These are phyloP conservation scores for Coemansia sp. DNA, from an alignment of 192 early-diverging fungal genomes.

Conservation along the genomic window DNA sequence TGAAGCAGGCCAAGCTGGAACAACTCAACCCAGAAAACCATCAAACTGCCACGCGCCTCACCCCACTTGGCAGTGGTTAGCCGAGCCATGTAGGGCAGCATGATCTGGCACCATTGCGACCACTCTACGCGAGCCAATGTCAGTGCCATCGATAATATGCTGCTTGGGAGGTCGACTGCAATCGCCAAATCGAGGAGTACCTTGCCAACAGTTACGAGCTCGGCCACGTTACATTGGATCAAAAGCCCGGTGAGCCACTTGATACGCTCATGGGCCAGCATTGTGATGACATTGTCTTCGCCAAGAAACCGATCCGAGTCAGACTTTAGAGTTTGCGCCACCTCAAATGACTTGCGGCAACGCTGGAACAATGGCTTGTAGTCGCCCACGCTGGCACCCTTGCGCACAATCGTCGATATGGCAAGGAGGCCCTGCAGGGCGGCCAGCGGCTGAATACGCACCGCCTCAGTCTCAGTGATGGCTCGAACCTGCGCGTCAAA, in stretches of 20 bases:
- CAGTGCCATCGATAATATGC: constrained; percentile 66
- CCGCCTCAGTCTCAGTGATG: not conserved
- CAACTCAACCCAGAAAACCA: constrained; percentile 38
- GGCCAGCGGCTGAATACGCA: constrained; percentile 16
- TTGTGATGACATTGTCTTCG: not conserved
- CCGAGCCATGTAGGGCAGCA: constrained; percentile 67
- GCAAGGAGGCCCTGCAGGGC: constrained; percentile 24
- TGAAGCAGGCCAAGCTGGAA: constrained; percentile 26
- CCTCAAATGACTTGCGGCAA: constrained; percentile 26
- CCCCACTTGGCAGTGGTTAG: constrained; percentile 27
- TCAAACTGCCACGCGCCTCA: constrained; percentile 6
- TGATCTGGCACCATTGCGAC: constrained; percentile 69
- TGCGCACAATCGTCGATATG: constrained; percentile 33
- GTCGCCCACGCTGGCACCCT: constrained; percentile 41
- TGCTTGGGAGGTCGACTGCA: constrained; percentile 15
- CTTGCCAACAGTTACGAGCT: constrained; percentile 31
- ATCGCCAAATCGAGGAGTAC: constrained; percentile 39
- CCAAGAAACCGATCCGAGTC: not conserved
- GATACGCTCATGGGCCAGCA: constrained; percentile 25
- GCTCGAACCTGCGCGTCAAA: constrained; percentile 26
- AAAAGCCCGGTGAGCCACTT: constrained; percentile 34
- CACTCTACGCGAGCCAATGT: constrained; percentile 69
- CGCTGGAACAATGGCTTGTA: constrained; percentile 37
- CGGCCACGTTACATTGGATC: constrained; percentile 24
- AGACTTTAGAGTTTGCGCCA: not conserved